Conservation (phyloP, 805 yeast genomes). For the Vanderwaltozyma yarrowii region DNA sequence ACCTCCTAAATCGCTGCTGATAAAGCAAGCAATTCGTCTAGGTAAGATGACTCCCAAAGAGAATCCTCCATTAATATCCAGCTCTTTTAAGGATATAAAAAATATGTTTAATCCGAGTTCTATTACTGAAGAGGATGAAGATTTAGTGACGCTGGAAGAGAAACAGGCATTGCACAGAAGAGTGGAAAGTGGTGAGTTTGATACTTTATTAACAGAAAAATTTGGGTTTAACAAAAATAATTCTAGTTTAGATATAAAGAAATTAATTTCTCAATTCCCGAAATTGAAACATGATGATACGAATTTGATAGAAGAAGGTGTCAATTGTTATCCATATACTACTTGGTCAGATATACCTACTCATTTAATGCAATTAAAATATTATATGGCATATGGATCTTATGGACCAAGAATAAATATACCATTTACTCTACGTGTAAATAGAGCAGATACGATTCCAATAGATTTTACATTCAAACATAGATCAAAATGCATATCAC, state of each 20-base stretch:
- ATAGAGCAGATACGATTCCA: not conserved
- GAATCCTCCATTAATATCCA: constrained; percentile 3
- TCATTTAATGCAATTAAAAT: constrained; percentile 45
- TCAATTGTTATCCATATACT: constrained; percentile 13
- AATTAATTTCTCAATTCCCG: constrained; percentile 7
- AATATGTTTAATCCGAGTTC: constrained; percentile 20
- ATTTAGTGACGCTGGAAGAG: constrained; percentile 4
- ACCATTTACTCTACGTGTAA: constrained; percentile 28
- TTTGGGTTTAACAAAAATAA: constrained; percentile 6
- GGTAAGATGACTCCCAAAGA: constrained; percentile 3
- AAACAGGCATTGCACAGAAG: constrained; percentile 4
- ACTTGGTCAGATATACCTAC: constrained; percentile 45
- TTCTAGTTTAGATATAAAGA: constrained; percentile 1
- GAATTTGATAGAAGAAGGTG: constrained; percentile 22
- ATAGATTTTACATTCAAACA: not conserved
- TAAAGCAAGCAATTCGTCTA: constrained; percentile 15
- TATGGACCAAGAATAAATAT: constrained; percentile 62
- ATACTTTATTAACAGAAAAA: constrained; percentile 6
- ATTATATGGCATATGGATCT: constrained; percentile 56
- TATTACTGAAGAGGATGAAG: constrained; percentile 20
- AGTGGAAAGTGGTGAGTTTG: constrained; percentile 11
- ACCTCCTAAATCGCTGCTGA: constrained; percentile 15
- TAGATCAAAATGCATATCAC: not conserved
- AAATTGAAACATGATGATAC: constrained; percentile 6
- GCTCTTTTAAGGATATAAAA: constrained; percentile 18